Evolutionary conservation across 768 basidiomycete genomes (phyloP).

Genomic region (Cubamyces sp.): DNA sequence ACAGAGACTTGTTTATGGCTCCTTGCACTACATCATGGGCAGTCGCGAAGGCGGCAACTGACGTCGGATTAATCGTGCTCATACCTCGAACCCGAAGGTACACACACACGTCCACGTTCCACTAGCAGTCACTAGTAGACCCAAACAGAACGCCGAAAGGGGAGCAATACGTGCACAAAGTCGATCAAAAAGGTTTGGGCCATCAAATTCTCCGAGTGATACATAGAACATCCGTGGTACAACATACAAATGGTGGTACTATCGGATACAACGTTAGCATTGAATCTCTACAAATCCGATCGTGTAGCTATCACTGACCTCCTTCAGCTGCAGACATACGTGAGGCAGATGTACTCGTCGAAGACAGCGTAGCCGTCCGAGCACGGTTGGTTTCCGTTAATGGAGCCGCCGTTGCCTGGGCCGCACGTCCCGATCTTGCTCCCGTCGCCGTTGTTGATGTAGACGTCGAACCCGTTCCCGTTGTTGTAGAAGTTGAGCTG

Average conservation of each 20-base stretch:
- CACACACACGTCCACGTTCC: too few species aligned
- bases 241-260: too few species aligned
- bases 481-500: constrained; percentile 11
- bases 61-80: too few species aligned
- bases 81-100: too few species aligned
- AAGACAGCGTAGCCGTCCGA: constrained; percentile 3
- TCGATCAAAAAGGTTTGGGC: too few species aligned
- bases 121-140: too few species aligned
- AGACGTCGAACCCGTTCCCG: constrained; percentile 1
- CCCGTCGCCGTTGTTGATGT: background rate
- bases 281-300: too few species aligned
- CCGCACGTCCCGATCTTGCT: background rate
- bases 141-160: background rate
- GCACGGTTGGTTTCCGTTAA: background rate
- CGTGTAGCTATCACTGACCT: background rate
- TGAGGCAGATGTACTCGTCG: background rate
- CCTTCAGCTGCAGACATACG: background rate
- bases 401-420: background rate
- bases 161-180: too few species aligned
- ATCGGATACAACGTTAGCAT: too few species aligned
- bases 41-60: too few species aligned
- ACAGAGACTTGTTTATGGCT: background rate
- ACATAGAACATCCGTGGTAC: too few species aligned
- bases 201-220: too few species aligned
- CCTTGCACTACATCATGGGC: background rate